Evolutionary conservation across 192 early-diverging fungal genomes (phyloP).

Genomic region (Entomortierella beljakovae): DNA sequence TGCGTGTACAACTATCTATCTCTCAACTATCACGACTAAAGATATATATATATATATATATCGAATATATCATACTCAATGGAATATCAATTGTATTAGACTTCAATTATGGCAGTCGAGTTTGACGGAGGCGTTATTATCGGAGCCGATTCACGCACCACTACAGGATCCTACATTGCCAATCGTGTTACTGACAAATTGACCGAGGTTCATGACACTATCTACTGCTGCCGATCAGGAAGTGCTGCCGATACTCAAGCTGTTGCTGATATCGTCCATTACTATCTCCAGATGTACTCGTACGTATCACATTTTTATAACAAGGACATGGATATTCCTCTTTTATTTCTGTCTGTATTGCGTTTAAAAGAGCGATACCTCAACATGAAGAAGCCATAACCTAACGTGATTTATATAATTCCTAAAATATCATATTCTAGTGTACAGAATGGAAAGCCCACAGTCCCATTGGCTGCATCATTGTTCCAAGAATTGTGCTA

Average conservation of each 20-base stretch:
- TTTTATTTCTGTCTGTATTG: neutral
- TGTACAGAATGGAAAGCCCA: conserved; percentile 88
- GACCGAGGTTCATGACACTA: conserved; percentile 92
- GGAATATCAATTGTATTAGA: too few relatives aligned
- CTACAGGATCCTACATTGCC: conserved; percentile 94
- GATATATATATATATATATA: too few relatives aligned
- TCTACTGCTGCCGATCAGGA: conserved; percentile 99
- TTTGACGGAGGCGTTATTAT: conserved; percentile 94
- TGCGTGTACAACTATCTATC: neutral
- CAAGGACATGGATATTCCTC: neutral
- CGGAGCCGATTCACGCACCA: conserved; percentile 97
- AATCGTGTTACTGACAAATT: conserved; percentile 99
- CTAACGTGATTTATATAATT: too few relatives aligned
- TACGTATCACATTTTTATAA: conserved; percentile 52
- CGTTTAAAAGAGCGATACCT: too few relatives aligned
- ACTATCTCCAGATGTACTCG: conserved; percentile 93
- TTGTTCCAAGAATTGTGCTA: conserved; percentile 97
- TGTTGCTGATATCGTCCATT: conserved; percentile 96
- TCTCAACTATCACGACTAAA: too few relatives aligned
- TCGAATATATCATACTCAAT: too few relatives aligned
- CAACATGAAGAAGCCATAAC: too few relatives aligned
- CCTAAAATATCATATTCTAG: conserved; percentile 61
- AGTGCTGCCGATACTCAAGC: conserved; percentile 99
- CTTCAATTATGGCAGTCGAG: conserved; percentile 95
- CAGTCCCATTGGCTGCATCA: conserved; percentile 87